A percentile compares a stretch with the other conserved stretches of the same genome.
phyloP scores from a whole-genome alignment of 495 filamentous ascomycete species.

The Recurvomyces mirabilis region DNA sequence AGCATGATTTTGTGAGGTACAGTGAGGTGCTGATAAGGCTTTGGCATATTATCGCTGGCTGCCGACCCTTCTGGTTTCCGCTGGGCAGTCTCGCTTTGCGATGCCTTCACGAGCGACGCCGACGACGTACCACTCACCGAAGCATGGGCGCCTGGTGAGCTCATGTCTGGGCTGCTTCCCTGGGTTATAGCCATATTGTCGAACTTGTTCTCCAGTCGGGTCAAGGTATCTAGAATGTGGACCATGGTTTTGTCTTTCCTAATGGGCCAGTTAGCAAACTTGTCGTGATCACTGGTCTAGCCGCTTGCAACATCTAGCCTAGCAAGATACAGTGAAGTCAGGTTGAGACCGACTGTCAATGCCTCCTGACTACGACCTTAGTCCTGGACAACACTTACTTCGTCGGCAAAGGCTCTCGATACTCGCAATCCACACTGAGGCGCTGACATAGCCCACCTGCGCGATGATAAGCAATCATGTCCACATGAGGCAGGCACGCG shows the following conservation, averaged over 20 bases:
- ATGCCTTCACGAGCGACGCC: neutral
- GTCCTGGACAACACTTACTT: no score
- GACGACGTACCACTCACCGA: conserved; percentile 4
- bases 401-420: conserved; percentile 50
- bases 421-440: conserved; percentile 46
- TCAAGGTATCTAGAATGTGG: conserved; percentile 46
- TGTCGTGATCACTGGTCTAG: conserved; percentile 4
- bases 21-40: conserved; percentile 39
- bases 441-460: conserved; percentile 23
- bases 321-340: neutral
- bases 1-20: conserved; percentile 46
- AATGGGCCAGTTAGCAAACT: neutral
- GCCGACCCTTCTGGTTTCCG: neutral
- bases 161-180: neutral
- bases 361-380: no score
- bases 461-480: neutral
- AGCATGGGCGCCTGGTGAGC: conserved; percentile 5
- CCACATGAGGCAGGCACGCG: neutral
- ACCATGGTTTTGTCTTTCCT: conserved; percentile 53
- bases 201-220: conserved; percentile 41
- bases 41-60: conserved; percentile 7
- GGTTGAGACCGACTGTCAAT: no score
- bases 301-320: no score
- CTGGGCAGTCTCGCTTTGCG: neutral
- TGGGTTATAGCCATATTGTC: conserved; percentile 30